phyloP scores from a whole-genome alignment of 805 yeast species.

The Lachancea sp. region DNA sequence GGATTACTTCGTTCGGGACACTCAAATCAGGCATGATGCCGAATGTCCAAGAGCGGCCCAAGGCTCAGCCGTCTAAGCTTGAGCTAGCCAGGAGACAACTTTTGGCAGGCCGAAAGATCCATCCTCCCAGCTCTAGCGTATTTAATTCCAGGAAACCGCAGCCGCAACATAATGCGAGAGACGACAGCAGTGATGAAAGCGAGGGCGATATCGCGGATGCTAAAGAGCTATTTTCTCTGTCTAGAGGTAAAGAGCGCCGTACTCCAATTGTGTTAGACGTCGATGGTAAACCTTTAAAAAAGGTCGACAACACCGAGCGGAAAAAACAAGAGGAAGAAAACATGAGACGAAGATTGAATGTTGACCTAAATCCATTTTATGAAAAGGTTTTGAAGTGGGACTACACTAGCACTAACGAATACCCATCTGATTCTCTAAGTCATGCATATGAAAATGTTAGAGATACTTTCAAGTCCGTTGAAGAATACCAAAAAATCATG shows the following conservation, averaged over 20 bases:
- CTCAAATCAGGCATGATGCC: constrained; percentile 26
- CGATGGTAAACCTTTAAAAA: constrained; percentile 35
- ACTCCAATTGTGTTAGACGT: constrained; percentile 39
- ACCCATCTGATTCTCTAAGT: constrained; percentile 47
- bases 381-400: constrained; percentile 69
- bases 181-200: constrained; percentile 37
- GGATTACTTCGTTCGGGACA: constrained; percentile 36
- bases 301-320: constrained; percentile 36
- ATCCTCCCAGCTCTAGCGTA: constrained; percentile 46
- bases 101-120: constrained; percentile 30
- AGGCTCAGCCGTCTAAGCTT: constrained; percentile 34
- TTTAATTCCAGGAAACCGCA: constrained; percentile 37
- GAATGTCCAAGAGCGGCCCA: constrained; percentile 18
- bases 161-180: constrained; percentile 19
- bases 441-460: constrained; percentile 43
- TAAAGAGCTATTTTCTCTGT: constrained; percentile 31
- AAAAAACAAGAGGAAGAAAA: constrained; percentile 60
- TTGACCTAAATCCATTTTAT: constrained; percentile 72
- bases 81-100: constrained; percentile 35
- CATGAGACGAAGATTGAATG: constrained; percentile 73
- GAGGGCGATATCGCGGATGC: constrained; percentile 36
- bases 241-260: constrained; percentile 28
- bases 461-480: constrained; percentile 48
- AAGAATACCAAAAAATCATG: constrained; percentile 62
- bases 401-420: constrained; percentile 48